Conservation (phyloP, 257 asterid species). For the Solanum gandarillasii region DNA sequence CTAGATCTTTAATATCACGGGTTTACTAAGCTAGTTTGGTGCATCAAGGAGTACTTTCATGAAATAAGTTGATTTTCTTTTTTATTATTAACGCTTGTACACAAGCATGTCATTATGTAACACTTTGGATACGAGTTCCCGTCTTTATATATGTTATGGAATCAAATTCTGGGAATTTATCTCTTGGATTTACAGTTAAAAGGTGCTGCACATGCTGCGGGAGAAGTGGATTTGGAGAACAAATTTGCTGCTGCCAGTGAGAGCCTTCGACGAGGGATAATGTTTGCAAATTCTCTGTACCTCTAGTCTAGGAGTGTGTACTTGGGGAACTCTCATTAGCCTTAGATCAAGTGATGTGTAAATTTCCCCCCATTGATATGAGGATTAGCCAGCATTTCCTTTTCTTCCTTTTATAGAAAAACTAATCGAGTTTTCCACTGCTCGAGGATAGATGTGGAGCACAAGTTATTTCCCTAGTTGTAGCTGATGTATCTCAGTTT, state of each 20-base stretch:
- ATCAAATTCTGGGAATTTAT: neutral
- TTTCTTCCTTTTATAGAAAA: neutral
- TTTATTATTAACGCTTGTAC: neutral
- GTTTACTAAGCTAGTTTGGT: neutral
- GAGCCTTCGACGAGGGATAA: constrained; percentile 91
- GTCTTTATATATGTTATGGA: neutral
- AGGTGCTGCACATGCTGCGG: constrained; percentile 93
- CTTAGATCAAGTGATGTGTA: neutral
- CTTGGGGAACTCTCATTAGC: neutral
- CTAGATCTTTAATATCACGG: neutral
- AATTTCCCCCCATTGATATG: neutral
- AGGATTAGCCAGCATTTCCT: neutral
- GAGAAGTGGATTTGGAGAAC: constrained; percentile 70
- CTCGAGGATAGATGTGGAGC: neutral
- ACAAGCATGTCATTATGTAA: neutral
- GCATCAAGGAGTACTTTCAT: neutral
- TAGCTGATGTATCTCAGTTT: neutral
- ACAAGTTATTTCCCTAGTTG: neutral
- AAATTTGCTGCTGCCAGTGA: constrained; percentile 77
- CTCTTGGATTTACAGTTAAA: constrained; percentile 42
- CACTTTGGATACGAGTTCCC: neutral
- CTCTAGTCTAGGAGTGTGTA: constrained; percentile 24
- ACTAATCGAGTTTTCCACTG: neutral
- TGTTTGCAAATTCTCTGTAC: constrained; percentile 93
- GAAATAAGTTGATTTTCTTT: neutral